Evolutionary conservation across 2,329 filamentous ascomycete genomes (phyloP).

Genomic region (Stachybotrys chartarum): DNA sequence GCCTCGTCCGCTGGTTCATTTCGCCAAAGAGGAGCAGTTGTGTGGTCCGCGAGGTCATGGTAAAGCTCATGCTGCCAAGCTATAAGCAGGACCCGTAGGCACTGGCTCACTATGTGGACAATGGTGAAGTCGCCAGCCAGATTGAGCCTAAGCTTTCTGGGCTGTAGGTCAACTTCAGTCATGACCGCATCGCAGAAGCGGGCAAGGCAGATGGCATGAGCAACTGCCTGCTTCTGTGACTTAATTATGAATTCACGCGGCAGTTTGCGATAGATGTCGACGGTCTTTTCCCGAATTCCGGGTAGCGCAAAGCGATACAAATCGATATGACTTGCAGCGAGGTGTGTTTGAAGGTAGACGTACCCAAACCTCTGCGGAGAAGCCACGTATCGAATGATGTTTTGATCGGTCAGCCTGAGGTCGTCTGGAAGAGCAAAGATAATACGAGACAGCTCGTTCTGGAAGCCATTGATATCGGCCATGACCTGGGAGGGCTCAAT

Average conservation of each 20-base stretch:
- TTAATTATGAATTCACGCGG: conserved; percentile 26
- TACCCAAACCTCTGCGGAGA: conserved; percentile 24
- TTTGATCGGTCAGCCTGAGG: conserved; percentile 25
- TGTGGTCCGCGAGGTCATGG: conserved; percentile 23
- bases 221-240: conserved; percentile 31
- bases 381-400: conserved; percentile 21
- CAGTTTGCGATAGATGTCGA: conserved; percentile 24
- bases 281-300: conserved; percentile 21
- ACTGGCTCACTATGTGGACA: conserved; percentile 21
- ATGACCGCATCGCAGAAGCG: conserved; percentile 28
- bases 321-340: conserved; percentile 29
- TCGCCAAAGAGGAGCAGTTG: conserved; percentile 28
- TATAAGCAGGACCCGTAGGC: conserved; percentile 24
- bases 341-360: conserved; percentile 27
- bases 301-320: conserved; percentile 32
- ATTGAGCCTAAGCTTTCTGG: conserved; percentile 13
- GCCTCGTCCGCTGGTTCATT: conserved; percentile 21
- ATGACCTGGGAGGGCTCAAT: conserved; percentile 30
- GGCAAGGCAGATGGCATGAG: conserved; percentile 27
- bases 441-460: conserved; percentile 27
- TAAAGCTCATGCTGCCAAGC: conserved; percentile 28
- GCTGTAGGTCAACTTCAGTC: conserved; percentile 17
- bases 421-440: conserved; percentile 25
- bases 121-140: conserved; percentile 22
- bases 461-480: conserved; percentile 26